These are phyloP conservation scores for Leccinum rimulosum DNA, from an alignment of 768 basidiomycete genomes.

Conservation along the genomic window DNA sequence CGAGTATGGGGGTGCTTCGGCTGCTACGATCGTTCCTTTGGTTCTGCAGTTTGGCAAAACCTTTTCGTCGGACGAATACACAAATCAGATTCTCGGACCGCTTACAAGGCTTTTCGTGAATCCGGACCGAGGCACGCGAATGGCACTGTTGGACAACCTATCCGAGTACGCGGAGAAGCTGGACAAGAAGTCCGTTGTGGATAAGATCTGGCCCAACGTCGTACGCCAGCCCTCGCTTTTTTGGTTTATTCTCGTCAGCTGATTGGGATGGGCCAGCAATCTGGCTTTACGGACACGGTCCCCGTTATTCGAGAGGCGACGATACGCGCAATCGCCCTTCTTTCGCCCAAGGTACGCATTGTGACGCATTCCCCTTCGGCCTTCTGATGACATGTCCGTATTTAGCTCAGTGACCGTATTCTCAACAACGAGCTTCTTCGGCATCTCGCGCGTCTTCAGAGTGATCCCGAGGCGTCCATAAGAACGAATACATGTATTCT, in stretches of 20 bases:
- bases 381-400: slow-evolving; percentile 1
- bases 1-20: slow-evolving; percentile 75
- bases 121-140: slow-evolving; percentile 89
- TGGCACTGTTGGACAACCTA: slow-evolving; percentile 89
- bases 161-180: slow-evolving; percentile 82
- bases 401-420: slow-evolving; percentile 82
- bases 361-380: not conserved
- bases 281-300: slow-evolving; percentile 93
- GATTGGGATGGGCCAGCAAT: slow-evolving; percentile 57
- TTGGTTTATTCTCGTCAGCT: not conserved
- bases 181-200: slow-evolving; percentile 79
- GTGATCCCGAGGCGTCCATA: slow-evolving; percentile 90
- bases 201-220: slow-evolving; percentile 91
- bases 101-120: slow-evolving; percentile 83
- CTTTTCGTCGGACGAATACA: slow-evolving; percentile 69
- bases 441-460: slow-evolving; percentile 88
- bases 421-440: slow-evolving; percentile 96
- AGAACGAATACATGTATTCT: slow-evolving; percentile 97
- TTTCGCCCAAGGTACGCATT: slow-evolving; percentile 73
- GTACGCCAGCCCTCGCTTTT: slow-evolving; percentile 37
- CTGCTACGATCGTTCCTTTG: slow-evolving; percentile 76
- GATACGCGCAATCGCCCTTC: slow-evolving; percentile 77
- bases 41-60: slow-evolving; percentile 78
- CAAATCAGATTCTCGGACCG: slow-evolving; percentile 65
- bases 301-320: slow-evolving; percentile 94